phyloP scores from a whole-genome alignment of 441 rosid species.

The Euphorbia schlechtendalii region DNA sequence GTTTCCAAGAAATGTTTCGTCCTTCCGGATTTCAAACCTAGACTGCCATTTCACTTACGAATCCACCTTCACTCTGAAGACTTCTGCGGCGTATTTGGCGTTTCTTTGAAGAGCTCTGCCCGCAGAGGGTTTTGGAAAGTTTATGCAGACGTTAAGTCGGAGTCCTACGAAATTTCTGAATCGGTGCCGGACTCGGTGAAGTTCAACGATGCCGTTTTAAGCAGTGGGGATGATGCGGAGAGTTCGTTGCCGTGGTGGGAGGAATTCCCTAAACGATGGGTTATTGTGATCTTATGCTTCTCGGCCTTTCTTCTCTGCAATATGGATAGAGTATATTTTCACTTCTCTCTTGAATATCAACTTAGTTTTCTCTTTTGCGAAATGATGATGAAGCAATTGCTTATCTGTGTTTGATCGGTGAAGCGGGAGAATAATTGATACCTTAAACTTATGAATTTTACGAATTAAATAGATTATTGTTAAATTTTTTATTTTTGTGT shows the following conservation, averaged over 20 bases:
- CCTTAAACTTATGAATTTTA: background rate
- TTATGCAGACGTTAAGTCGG: constrained; percentile 37
- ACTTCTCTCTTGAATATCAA: constrained; percentile 4
- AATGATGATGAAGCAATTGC: background rate
- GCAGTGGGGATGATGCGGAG: constrained; percentile 18
- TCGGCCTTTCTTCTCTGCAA: constrained; percentile 87
- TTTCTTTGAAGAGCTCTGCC: constrained; percentile 28
- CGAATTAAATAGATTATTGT: background rate
- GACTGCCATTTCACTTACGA: constrained; percentile 17
- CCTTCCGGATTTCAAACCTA: constrained; percentile 7
- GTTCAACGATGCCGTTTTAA: constrained; percentile 27
- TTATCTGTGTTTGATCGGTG: background rate
- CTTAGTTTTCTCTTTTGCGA: background rate
- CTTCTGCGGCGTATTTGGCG: constrained; percentile 27
- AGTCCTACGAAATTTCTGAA: constrained; percentile 24
- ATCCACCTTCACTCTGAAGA: constrained; percentile 22
- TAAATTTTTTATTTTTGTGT: too few species aligned
- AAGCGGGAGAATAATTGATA: background rate
- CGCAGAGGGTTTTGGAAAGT: constrained; percentile 30
- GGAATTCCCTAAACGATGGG: constrained; percentile 84
- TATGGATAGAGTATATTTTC: constrained; percentile 77
- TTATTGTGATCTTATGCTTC: constrained; percentile 75
- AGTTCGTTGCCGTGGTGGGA: constrained; percentile 62
- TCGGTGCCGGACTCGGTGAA: constrained; percentile 25
- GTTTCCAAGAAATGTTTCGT: constrained; percentile 18